Evolutionary conservation across 2,329 filamentous ascomycete genomes (phyloP).

Genomic region (Cucurbitaria berberidis): DNA sequence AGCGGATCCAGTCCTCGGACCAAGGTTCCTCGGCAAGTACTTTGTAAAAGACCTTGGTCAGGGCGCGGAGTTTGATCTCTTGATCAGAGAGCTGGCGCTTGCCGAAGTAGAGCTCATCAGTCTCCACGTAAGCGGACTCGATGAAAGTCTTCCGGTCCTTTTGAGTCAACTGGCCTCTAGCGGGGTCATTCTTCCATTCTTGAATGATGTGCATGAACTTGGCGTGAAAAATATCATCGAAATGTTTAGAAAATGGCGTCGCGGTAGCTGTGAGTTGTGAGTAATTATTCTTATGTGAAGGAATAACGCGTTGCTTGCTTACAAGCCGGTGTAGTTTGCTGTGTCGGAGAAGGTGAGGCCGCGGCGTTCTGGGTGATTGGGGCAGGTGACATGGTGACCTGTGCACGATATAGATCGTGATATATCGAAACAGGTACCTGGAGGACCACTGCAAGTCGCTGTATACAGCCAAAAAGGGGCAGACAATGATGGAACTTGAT

Average conservation of each 20-base stretch:
- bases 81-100: slow-evolving; percentile 34
- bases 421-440: slow-evolving; percentile 25
- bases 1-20: slow-evolving; percentile 47
- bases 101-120: slow-evolving; percentile 41
- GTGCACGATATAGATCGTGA: slow-evolving; percentile 33
- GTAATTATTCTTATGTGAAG: background rate
- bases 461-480: slow-evolving; percentile 5
- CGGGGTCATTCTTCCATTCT: slow-evolving; percentile 39
- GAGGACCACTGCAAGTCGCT: slow-evolving; percentile 8
- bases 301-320: slow-evolving; percentile 3
- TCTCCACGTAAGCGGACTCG: slow-evolving; percentile 36
- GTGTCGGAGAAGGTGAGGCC: slow-evolving; percentile 30
- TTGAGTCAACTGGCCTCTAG: slow-evolving; percentile 34
- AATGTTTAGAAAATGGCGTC: slow-evolving; percentile 28
- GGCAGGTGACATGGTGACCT: slow-evolving; percentile 44
- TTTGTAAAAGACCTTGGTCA: slow-evolving; percentile 48
- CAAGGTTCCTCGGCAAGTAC: slow-evolving; percentile 48
- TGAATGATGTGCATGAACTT: slow-evolving; percentile 45
- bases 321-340: slow-evolving; percentile 21
- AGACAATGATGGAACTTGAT: slow-evolving; percentile 33
- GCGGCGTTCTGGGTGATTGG: slow-evolving; percentile 30
- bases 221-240: slow-evolving; percentile 45
- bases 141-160: slow-evolving; percentile 45
- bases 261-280: slow-evolving; percentile 17
- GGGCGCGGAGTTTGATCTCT: slow-evolving; percentile 45